A percentile compares a stretch with the other conserved stretches of the same genome.
These are phyloP conservation scores for Sporothrix mexicana DNA, from an alignment of 2,329 filamentous ascomycete genomes.

Conservation along the genomic window DNA sequence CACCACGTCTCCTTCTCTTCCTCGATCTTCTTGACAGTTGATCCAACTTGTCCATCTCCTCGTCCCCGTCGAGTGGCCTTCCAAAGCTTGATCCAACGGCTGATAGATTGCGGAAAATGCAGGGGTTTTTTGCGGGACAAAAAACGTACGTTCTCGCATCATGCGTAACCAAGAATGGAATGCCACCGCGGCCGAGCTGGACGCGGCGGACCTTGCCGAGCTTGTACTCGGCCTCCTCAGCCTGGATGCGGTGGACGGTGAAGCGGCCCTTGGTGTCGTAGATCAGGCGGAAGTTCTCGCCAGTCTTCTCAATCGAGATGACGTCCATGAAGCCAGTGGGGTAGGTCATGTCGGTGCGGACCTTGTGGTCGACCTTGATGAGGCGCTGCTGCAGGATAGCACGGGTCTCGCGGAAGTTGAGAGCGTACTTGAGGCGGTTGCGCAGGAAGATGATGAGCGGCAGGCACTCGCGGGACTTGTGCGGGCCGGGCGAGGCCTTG, in stretches of 20 bases:
- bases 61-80: conserved; percentile 48
- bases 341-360: conserved; percentile 98
- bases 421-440: conserved; percentile 97
- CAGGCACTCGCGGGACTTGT: conserved; percentile 99
- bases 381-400: conserved; percentile 99
- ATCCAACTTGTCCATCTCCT: conserved; percentile 34
- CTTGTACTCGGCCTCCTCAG: conserved; percentile 99
- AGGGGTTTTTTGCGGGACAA: neutral
- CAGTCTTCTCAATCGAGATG: conserved; percentile 98
- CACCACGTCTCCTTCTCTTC: neutral
- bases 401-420: conserved; percentile 97
- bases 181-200: conserved; percentile 98
- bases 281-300: conserved; percentile 99
- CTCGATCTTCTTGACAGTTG: conserved; percentile 17
- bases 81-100: conserved; percentile 99
- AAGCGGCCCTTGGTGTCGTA: conserved; percentile 99
- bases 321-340: conserved; percentile 99
- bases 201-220: conserved; percentile 99
- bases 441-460: conserved; percentile 98
- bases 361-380: conserved; percentile 99
- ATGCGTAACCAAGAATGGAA: conserved; percentile 99
- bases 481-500: conserved; percentile 80
- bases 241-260: conserved; percentile 99
- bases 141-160: conserved; percentile 99
- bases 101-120: conserved; percentile 83